phyloP scores from a whole-genome alignment of 345 rosid genomes.

The Turritis glabra region DNA sequence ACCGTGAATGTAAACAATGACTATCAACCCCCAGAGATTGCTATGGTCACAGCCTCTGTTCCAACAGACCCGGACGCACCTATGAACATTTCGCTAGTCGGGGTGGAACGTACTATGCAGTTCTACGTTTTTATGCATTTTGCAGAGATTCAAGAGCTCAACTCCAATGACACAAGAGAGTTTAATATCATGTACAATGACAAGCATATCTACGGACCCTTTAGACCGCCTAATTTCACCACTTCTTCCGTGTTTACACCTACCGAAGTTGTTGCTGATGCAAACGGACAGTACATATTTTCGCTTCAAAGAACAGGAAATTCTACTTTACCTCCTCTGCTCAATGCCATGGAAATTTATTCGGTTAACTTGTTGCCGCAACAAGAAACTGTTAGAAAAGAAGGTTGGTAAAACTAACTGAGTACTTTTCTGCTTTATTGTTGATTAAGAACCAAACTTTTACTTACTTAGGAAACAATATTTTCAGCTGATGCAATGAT shows the following conservation, averaged over 20 bases:
- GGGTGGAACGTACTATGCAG: not conserved
- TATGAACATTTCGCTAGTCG: constrained; percentile 7
- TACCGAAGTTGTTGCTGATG: constrained; percentile 28
- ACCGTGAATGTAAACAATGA: constrained; percentile 10
- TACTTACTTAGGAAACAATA: not conserved
- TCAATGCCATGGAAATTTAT: constrained; percentile 61
- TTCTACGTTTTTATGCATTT: constrained; percentile 51
- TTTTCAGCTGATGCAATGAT: constrained; percentile 49
- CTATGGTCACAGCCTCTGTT: constrained; percentile 44
- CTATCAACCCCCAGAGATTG: constrained; percentile 36
- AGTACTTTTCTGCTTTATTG: constrained; percentile 4
- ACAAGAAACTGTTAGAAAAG: constrained; percentile 33
- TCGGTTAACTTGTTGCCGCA: constrained; percentile 29
- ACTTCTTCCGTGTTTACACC: constrained; percentile 25
- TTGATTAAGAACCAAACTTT: constrained; percentile 8
- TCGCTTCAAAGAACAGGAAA: constrained; percentile 35
- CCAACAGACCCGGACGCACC: constrained; percentile 37
- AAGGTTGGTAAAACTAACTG: constrained; percentile 40
- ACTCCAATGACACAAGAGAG: constrained; percentile 43
- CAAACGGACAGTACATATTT: constrained; percentile 32
- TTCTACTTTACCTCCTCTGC: constrained; percentile 55
- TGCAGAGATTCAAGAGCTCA: constrained; percentile 44
- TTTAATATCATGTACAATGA: constrained; percentile 41
- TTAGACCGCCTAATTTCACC: constrained; percentile 33
- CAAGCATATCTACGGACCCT: constrained; percentile 33